Evolutionary conservation across 169 alveolate species (phyloP).

Genomic region (Theileria orientalis): DNA sequence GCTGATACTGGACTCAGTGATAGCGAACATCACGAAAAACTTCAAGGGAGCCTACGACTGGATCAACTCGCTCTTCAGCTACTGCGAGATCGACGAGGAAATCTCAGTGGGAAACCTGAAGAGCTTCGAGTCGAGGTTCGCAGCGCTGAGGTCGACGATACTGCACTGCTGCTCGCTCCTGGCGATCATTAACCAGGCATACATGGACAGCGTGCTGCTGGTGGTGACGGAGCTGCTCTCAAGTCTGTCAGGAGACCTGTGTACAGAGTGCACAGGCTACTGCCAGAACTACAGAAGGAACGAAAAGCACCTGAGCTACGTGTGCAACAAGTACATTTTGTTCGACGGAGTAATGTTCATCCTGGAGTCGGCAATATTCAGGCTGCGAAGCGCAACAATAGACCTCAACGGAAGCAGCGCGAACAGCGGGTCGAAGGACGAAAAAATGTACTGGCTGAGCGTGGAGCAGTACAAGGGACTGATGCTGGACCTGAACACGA

Average conservation of each 20-base stretch:
- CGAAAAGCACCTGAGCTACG: conserved; percentile 48
- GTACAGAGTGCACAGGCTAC: conserved; percentile 19
- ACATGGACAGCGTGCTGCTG: conserved; percentile 30
- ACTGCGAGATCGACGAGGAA: conserved; percentile 50
- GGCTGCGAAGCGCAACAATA: conserved; percentile 47
- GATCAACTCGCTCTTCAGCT: conserved; percentile 37
- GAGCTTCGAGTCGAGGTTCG: conserved; percentile 56
- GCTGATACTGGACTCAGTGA: background rate
- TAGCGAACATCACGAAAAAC: background rate
- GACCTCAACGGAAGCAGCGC: conserved; percentile 11
- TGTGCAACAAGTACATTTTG: conserved; percentile 46
- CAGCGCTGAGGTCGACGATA: conserved; percentile 61
- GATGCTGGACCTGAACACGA: conserved; percentile 11
- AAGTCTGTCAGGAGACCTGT: conserved; percentile 24
- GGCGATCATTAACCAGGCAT: conserved; percentile 48
- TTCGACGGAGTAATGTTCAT: conserved; percentile 60
- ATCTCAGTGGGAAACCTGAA: conserved; percentile 59
- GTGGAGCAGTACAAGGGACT: conserved; percentile 17
- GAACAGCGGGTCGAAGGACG: background rate
- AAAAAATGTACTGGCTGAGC: background rate
- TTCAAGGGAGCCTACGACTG: conserved; percentile 3
- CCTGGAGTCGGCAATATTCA: conserved; percentile 47
- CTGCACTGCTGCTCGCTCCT: conserved; percentile 37
- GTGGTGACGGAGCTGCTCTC: conserved; percentile 50
- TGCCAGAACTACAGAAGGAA: conserved; percentile 33